A percentile compares a stretch with the other conserved stretches of the same genome.
Conservation (phyloP, 2,329 filamentous ascomycete genomes). For the Colletotrichum orbiculare region DNA sequence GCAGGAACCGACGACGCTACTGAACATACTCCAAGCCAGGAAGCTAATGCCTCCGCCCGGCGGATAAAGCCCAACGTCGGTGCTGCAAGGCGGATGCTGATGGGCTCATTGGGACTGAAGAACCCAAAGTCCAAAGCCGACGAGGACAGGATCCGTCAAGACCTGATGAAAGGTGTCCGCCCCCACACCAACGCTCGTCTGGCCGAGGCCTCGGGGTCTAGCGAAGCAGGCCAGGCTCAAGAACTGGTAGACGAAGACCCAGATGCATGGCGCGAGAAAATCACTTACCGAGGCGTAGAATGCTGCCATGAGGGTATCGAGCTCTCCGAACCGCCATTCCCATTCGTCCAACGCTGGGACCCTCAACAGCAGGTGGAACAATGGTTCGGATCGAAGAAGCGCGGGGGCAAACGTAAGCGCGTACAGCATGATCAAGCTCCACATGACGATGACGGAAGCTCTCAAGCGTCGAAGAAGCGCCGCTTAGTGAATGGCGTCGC, state of each 20-base stretch:
- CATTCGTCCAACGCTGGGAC: slow-evolving; percentile 92
- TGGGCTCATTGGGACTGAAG: slow-evolving; percentile 77
- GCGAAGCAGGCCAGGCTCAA: slow-evolving; percentile 15
- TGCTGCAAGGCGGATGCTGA: slow-evolving; percentile 75
- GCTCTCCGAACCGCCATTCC: slow-evolving; percentile 84
- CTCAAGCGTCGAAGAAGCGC: slow-evolving; percentile 32
- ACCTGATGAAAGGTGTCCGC: slow-evolving; percentile 66
- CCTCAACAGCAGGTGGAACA: slow-evolving; percentile 68
- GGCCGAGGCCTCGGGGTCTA: slow-evolving; percentile 30
- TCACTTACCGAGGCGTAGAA: slow-evolving; percentile 83
- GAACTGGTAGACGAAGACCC: slow-evolving; percentile 55
- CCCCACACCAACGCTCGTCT: slow-evolving; percentile 43
- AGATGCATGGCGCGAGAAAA: slow-evolving; percentile 78
- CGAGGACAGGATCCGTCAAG: slow-evolving; percentile 70
- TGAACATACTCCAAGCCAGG: not conserved
- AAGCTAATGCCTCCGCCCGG: slow-evolving; percentile 36
- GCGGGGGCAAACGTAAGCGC: slow-evolving; percentile 62
- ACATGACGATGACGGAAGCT: slow-evolving; percentile 50
- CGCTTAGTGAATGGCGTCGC: slow-evolving; percentile 14
- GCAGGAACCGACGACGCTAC: not conserved
- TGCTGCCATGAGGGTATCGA: slow-evolving; percentile 77
- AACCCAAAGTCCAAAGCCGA: slow-evolving; percentile 76
- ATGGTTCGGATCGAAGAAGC: slow-evolving; percentile 49
- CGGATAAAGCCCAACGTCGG: slow-evolving; percentile 58
- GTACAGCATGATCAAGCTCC: slow-evolving; percentile 53